A percentile compares a stretch with the other conserved stretches of the same genome.
phyloP scores from a whole-genome alignment of 2,329 filamentous ascomycete genomes.

The Kalmusia sp. region DNA sequence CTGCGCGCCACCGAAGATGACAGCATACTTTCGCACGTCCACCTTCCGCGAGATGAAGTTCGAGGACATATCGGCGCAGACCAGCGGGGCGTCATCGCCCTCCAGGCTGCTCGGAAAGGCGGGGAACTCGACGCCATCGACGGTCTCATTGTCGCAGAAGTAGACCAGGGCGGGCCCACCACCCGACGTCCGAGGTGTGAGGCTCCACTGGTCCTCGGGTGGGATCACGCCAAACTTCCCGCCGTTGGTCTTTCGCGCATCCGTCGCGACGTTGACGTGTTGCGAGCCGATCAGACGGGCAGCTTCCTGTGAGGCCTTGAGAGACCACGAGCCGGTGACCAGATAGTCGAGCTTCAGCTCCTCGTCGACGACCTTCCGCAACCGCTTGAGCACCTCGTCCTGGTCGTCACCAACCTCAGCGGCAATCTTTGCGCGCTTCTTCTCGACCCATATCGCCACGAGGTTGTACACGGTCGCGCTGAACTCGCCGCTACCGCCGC shows the following conservation, averaged over 20 bases:
- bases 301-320: conserved; percentile 88
- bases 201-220: conserved; percentile 75
- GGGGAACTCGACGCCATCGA: conserved; percentile 91
- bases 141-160: conserved; percentile 93
- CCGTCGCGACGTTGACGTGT: conserved; percentile 79
- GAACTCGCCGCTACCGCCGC: conserved; percentile 86
- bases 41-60: conserved; percentile 87
- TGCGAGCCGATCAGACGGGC: conserved; percentile 77
- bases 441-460: conserved; percentile 80
- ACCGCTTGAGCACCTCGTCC: conserved; percentile 63
- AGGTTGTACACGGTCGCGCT: conserved; percentile 84
- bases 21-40: conserved; percentile 78
- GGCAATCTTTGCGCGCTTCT: conserved; percentile 66
- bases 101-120: conserved; percentile 71
- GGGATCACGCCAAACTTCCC: conserved; percentile 90
- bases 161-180: conserved; percentile 74
- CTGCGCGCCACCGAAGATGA: conserved; percentile 90
- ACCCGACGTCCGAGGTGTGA: conserved; percentile 66
- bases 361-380: conserved; percentile 69
- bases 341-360: conserved; percentile 87
- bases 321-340: conserved; percentile 88
- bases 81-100: conserved; percentile 70
- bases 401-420: conserved; percentile 63
- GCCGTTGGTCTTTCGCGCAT: conserved; percentile 67
- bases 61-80: conserved; percentile 92